Conservation (phyloP, 129 eudicot genomes). For the Helianthus tuberosus region DNA sequence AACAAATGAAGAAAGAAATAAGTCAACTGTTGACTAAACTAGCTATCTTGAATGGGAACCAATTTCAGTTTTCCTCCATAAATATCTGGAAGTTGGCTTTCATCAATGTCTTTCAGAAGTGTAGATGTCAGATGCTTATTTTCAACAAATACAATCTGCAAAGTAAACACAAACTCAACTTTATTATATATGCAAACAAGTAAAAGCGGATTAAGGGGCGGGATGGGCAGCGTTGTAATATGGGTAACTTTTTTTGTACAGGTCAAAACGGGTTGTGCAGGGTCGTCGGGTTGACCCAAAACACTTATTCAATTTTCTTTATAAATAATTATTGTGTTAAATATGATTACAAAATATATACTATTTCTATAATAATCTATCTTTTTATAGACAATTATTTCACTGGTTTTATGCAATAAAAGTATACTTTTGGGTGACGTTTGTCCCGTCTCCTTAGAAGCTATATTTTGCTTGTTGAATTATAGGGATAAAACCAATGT, state of each 20-base stretch:
- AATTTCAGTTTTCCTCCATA: constrained; percentile 80
- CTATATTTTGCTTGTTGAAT: not conserved
- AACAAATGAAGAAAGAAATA: constrained; percentile 12
- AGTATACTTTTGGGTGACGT: not conserved
- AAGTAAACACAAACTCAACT: constrained; percentile 15
- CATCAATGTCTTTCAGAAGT: constrained; percentile 80
- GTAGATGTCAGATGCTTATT: constrained; percentile 58
- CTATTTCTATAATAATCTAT: not conserved
- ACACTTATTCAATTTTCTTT: not conserved
- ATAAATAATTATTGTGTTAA: not conserved
- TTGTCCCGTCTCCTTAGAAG: not conserved
- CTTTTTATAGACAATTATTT: not conserved
- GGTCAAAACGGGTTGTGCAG: not conserved
- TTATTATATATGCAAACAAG: not conserved
- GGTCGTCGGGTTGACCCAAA: constrained; percentile 6
- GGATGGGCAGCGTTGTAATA: not conserved
- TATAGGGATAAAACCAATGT: constrained; percentile 4
- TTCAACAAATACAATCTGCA: constrained; percentile 87
- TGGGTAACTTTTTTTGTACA: not conserved
- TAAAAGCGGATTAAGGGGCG: not conserved
- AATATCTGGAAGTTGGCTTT: constrained; percentile 76
- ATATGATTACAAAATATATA: not conserved
- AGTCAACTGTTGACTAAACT: constrained; percentile 28
- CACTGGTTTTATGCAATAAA: not conserved
- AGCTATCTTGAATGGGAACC: constrained; percentile 82